A percentile compares a stretch with the other conserved stretches of the same genome.
These are phyloP conservation scores for Castanopsis chinensis DNA, from an alignment of 306 rosid species.

Conservation along the genomic window DNA sequence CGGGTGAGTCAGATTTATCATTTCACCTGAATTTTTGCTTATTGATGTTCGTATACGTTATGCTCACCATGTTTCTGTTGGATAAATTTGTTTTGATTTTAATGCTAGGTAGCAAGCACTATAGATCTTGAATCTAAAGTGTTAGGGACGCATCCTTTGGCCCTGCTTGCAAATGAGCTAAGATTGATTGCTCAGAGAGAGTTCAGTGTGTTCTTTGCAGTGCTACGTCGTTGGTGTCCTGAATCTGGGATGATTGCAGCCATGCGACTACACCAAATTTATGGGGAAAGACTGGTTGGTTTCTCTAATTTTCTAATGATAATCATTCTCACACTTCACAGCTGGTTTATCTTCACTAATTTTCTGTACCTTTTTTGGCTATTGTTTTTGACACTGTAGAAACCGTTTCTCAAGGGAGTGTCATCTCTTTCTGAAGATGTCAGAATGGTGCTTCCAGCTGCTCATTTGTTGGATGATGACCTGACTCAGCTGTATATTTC, in stretches of 20 bases:
- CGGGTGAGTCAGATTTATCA: conserved; percentile 29
- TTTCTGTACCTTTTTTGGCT: background rate
- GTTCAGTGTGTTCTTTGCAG: conserved; percentile 42
- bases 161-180: conserved; percentile 51
- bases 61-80: background rate
- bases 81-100: conserved; percentile 3
- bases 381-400: conserved; percentile 27
- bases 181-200: conserved; percentile 50
- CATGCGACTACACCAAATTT: conserved; percentile 36
- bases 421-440: conserved; percentile 54
- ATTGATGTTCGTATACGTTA: background rate
- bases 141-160: conserved; percentile 45
- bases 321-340: background rate
- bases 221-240: conserved; percentile 38
- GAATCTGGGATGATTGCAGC: conserved; percentile 44
- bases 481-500: conserved; percentile 39
- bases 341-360: conserved; percentile 3
- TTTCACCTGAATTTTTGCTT: conserved; percentile 1
- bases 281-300: conserved; percentile 56
- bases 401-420: conserved; percentile 43
- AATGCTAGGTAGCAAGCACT: conserved; percentile 37
- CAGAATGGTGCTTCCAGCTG: conserved; percentile 47
- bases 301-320: background rate
- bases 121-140: conserved; percentile 36
- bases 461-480: conserved; percentile 44